Percentiles rank a stretch among this genome's conserved stretches.
These are phyloP conservation scores for Hibiscus syriacus DNA, from an alignment of 345 rosid genomes.

Conservation along the genomic window DNA sequence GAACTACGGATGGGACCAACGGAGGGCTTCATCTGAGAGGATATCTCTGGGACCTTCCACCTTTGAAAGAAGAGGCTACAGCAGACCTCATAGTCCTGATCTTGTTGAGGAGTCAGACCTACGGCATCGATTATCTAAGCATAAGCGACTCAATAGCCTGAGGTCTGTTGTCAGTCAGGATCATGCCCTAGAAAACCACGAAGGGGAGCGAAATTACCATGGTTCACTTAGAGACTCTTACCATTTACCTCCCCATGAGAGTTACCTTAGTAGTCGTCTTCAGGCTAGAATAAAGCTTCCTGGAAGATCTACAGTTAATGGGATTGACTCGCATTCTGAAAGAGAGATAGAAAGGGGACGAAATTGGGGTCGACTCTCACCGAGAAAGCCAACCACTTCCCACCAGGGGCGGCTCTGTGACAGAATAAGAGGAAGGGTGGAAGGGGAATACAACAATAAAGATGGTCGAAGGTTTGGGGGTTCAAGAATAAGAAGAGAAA, in stretches of 20 bases:
- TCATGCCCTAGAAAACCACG: conserved; percentile 33
- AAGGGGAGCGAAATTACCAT: conserved; percentile 32
- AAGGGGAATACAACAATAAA: conserved; percentile 30
- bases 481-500: conserved; percentile 45
- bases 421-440: conserved; percentile 49
- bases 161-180: conserved; percentile 60
- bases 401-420: conserved; percentile 49
- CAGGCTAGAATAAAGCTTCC: conserved; percentile 79
- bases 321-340: conserved; percentile 29
- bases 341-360: conserved; percentile 50
- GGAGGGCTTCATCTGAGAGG: conserved; percentile 44
- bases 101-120: conserved; percentile 46
- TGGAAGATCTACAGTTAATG: conserved; percentile 32
- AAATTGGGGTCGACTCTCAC: conserved; percentile 41
- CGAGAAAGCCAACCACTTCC: conserved; percentile 20
- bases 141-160: conserved; percentile 50
- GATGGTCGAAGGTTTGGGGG: conserved; percentile 32
- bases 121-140: conserved; percentile 63
- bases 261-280: conserved; percentile 56
- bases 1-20: conserved; percentile 53
- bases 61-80: conserved; percentile 42
- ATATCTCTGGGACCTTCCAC: conserved; percentile 25
- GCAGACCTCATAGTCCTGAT: conserved; percentile 44
- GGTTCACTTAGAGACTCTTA: conserved; percentile 38
- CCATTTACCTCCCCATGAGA: too few species aligned